Evolutionary conservation across 2,329 filamentous ascomycete species (phyloP).

Genomic region (Cercospora sp.): DNA sequence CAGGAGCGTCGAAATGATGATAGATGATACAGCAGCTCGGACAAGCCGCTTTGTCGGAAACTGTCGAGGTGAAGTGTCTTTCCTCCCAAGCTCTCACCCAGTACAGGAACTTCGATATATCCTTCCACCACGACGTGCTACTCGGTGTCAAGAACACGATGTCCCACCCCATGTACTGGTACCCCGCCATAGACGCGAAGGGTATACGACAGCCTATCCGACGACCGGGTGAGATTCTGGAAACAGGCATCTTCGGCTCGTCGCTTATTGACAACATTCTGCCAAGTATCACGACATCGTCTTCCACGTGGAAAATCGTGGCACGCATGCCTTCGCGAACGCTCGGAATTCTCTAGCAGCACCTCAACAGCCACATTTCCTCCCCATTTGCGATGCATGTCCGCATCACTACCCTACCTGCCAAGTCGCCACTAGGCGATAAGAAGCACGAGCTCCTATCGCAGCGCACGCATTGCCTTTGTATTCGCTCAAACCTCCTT

Average conservation of each 20-base stretch:
- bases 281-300: conserved; percentile 19
- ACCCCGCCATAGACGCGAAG: background rate
- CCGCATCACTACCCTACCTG: background rate
- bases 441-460: conserved; percentile 12
- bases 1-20: background rate
- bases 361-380: background rate
- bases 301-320: conserved; percentile 3
- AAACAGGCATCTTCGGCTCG: conserved; percentile 5
- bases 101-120: background rate
- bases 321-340: background rate
- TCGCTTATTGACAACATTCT: conserved; percentile 10
- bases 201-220: background rate
- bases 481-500: background rate
- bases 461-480: background rate
- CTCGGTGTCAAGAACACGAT: background rate
- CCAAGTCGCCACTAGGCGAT: conserved; percentile 13
- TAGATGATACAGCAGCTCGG: background rate
- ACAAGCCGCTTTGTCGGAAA: background rate
- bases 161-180: background rate
- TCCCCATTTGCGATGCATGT: background rate
- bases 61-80: background rate
- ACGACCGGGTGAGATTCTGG: background rate
- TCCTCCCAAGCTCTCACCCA: background rate
- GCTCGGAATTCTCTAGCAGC: background rate
- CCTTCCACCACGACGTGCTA: background rate